Base-by-base conservation (phyloP, 23 red algal genomes). In the Gracilaria gracilis region DNA sequence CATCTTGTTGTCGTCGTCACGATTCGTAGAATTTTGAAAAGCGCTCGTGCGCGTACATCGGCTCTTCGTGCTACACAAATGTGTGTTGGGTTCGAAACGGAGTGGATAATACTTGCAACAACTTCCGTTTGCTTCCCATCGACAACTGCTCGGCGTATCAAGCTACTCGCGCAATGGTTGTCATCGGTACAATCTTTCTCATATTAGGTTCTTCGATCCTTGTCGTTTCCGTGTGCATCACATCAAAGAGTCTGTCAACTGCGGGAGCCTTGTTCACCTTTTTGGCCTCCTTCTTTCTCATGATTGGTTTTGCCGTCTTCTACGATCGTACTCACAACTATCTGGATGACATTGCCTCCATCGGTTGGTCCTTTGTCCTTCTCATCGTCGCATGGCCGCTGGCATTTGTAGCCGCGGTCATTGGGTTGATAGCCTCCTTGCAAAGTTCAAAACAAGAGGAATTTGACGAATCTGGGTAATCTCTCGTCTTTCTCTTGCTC, bases 231-330 rank as follows among this genome's bases (percentile, higher is more conserved):
- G 79, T 81, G 32, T 94, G 82, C 36, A 61, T 94, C 34, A 38
- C 61, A 24, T 79, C 82, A 2, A n/a, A 39, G 3, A 65, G 42
- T 14, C 83, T 94, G 4, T 57, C 64, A 19, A 59, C 64, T 14
- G 38, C 77, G 1, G 92, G 92, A 5, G 74, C 83, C 0, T 25
- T 82, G 20, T 38, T 50, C 46, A 94, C 92, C 20, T 47, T 79
- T 27, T 24, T 94, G 27, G 55, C 78, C 38, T 83, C 64, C 25
- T 13, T 94, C 61, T 88, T 87, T 59, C 73, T 88, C 58, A 94
- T 94, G 92, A 87, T 88, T 23, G 92, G 59, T 19, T 94, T 94
- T 72, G 92, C 84, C 59, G 75, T 94, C 51, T 94, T 94, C 40
- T 87, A 80, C 75, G 84, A 69, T 2, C 46, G 40, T 50, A 74